These are phyloP conservation scores for Lentinula sp. DNA, from an alignment of 768 basidiomycete genomes.

Conservation along the genomic window DNA sequence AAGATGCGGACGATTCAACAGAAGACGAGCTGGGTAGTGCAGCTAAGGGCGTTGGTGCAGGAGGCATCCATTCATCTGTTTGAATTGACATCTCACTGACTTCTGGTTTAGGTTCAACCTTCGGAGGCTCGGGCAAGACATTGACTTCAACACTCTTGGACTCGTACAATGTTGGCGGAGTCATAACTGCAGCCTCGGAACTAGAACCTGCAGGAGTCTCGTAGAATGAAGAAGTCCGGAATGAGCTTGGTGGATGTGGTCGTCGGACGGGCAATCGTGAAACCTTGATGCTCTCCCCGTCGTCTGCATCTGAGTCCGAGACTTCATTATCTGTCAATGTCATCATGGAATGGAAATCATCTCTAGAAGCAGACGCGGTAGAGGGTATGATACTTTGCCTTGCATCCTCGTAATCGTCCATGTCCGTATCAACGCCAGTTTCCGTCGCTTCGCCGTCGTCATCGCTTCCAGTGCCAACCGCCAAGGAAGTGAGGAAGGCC, in stretches of 20 bases:
- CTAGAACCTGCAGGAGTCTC: slow-evolving; percentile 3
- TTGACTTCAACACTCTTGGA: slow-evolving; percentile 30
- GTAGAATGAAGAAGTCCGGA: slow-evolving; percentile 6
- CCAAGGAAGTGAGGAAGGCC: slow-evolving; percentile 8
- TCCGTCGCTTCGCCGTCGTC: slow-evolving; percentile 46
- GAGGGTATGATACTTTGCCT: slow-evolving; percentile 43
- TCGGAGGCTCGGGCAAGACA: slow-evolving; percentile 6
- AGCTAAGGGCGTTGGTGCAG: slow-evolving; percentile 27
- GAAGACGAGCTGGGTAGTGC: slow-evolving; percentile 19
- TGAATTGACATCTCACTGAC: slow-evolving; percentile 72
- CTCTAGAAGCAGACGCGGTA: slow-evolving; percentile 20
- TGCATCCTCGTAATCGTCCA: slow-evolving; percentile 77
- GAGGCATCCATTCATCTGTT: slow-evolving; percentile 67
- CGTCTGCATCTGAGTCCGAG: slow-evolving; percentile 41
- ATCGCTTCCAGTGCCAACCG: slow-evolving; percentile 13
- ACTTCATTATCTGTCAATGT: slow-evolving; percentile 68
- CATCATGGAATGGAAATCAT: slow-evolving; percentile 74
- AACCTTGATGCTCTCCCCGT: slow-evolving; percentile 72
- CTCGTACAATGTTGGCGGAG: slow-evolving; percentile 41
- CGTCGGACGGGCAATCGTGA: slow-evolving; percentile 31
- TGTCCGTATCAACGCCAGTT: slow-evolving; percentile 63
- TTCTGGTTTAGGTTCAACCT: slow-evolving; percentile 45
- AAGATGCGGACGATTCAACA: slow-evolving; percentile 8
- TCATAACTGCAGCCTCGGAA: slow-evolving; percentile 12
- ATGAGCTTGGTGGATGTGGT: slow-evolving; percentile 22